phyloP scores from a whole-genome alignment of 805 yeast genomes.

The Isabelozyma gotoi region DNA sequence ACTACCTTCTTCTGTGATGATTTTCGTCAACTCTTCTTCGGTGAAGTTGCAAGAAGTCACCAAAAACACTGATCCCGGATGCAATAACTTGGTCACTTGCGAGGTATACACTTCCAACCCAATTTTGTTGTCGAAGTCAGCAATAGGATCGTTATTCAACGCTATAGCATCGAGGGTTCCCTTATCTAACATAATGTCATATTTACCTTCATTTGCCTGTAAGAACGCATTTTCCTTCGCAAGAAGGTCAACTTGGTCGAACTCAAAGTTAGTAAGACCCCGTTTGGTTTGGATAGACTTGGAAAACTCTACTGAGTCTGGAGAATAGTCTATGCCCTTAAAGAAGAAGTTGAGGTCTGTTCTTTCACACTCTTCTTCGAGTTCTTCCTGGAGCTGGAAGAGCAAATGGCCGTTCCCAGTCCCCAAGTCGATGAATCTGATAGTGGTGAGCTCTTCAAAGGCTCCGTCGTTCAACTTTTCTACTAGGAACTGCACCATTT shows the following conservation, averaged over 20 bases:
- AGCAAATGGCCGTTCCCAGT: constrained; percentile 95
- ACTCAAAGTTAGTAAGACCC: constrained; percentile 43
- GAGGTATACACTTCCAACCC: constrained; percentile 61
- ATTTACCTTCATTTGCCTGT: constrained; percentile 37
- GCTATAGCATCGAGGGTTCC: constrained; percentile 98
- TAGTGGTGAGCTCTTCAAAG: constrained; percentile 17
- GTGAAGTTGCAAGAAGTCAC: constrained; percentile 96
- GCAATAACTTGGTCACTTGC: constrained; percentile 58
- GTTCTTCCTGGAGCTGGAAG: constrained; percentile 66
- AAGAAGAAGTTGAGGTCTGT: constrained; percentile 30
- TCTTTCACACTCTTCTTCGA: constrained; percentile 47
- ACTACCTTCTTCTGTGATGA: constrained; percentile 46
- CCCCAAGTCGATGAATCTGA: constrained; percentile 75
- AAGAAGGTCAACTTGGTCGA: constrained; percentile 72
- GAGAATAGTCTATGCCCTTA: constrained; percentile 84
- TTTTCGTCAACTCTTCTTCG: constrained; percentile 62
- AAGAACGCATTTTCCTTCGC: constrained; percentile 35
- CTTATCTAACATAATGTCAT: constrained; percentile 83
- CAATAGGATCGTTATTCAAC: constrained; percentile 54
- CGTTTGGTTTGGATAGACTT: constrained; percentile 47
- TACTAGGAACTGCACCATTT: constrained; percentile 70
- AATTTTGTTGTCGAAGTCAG: constrained; percentile 45
- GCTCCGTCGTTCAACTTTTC: constrained; percentile 42
- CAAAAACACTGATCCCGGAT: constrained; percentile 55
- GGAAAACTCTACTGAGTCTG: constrained; percentile 78